These are phyloP conservation scores for Lagerstroemia speciosa DNA, from an alignment of 345 rosid species.

Conservation along the genomic window DNA sequence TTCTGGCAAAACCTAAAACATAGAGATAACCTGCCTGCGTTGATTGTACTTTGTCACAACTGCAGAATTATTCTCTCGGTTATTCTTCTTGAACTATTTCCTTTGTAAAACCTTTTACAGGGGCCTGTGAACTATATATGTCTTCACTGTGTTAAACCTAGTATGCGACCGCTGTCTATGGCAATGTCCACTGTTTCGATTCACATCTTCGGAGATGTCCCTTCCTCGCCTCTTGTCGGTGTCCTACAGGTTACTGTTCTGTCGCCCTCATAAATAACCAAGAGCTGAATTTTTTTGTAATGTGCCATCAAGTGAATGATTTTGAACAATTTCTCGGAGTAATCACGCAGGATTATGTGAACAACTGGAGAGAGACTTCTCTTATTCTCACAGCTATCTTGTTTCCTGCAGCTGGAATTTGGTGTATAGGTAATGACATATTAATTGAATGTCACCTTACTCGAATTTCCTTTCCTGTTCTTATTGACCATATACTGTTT, in stretches of 20 bases:
- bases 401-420: slow-evolving; percentile 78
- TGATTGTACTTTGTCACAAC: neutral
- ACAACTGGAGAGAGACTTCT: slow-evolving; percentile 85
- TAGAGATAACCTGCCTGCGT: neutral
- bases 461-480: neutral
- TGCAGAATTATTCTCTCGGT: neutral
- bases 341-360: slow-evolving; percentile 48
- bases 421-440: slow-evolving; percentile 52
- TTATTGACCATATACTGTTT: neutral
- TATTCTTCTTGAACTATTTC: neutral
- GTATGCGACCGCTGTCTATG: slow-evolving; percentile 50
- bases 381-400: slow-evolving; percentile 66
- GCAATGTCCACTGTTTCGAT: slow-evolving; percentile 53
- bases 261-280: too few relatives aligned
- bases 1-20: neutral
- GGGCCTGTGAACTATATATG: slow-evolving; percentile 49
- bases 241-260: slow-evolving; percentile 37
- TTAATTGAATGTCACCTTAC: neutral
- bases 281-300: neutral
- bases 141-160: slow-evolving; percentile 55
- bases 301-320: neutral
- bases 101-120: slow-evolving; percentile 16
- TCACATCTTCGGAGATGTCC: slow-evolving; percentile 59
- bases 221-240: slow-evolving; percentile 60
- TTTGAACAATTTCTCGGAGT: neutral